These are phyloP conservation scores for Stephanodiscus minutulus DNA, from an alignment of 108 stramenopile species.

Conservation along the genomic window DNA sequence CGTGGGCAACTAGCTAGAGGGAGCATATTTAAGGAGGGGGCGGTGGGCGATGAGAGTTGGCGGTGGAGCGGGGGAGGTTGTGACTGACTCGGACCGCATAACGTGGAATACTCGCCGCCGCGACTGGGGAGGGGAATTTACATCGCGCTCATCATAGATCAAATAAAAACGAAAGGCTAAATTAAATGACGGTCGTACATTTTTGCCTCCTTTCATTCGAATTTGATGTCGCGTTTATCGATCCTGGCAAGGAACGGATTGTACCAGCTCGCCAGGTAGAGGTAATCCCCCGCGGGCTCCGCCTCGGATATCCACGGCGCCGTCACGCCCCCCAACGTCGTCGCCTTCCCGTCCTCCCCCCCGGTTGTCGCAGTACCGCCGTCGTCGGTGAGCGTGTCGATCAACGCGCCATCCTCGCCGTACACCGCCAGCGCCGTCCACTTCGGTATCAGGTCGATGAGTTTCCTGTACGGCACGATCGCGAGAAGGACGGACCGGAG, in stretches of 20 bases:
- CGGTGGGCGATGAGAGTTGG: too few species aligned
- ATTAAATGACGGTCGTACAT: too few species aligned
- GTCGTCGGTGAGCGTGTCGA: conserved; percentile 25
- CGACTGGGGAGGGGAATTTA: too few species aligned
- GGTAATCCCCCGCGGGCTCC: conserved; percentile 29
- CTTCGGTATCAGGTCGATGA: conserved; percentile 42
- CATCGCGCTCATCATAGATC: too few species aligned
- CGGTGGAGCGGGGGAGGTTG: too few species aligned
- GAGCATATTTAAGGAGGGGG: too few species aligned
- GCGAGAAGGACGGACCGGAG: conserved; percentile 23
- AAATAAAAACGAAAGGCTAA: neutral
- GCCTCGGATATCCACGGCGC: conserved; percentile 42
- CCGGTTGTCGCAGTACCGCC: neutral
- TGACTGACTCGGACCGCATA: too few species aligned
- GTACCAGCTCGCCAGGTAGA: conserved; percentile 40
- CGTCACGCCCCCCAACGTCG: neutral
- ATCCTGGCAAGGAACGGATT: conserved; percentile 39
- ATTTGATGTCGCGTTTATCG: neutral
- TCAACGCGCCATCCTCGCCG: conserved; percentile 32
- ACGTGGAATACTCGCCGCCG: too few species aligned
- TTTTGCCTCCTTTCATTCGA: neutral
- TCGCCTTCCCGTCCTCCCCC: neutral
- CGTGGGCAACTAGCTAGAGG: too few species aligned
- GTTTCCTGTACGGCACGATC: conserved; percentile 32
- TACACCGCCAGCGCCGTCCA: conserved; percentile 40